Evolutionary conservation across 2,329 filamentous ascomycete species (phyloP).

Genomic region (Atkinsonella hypoxylon): DNA sequence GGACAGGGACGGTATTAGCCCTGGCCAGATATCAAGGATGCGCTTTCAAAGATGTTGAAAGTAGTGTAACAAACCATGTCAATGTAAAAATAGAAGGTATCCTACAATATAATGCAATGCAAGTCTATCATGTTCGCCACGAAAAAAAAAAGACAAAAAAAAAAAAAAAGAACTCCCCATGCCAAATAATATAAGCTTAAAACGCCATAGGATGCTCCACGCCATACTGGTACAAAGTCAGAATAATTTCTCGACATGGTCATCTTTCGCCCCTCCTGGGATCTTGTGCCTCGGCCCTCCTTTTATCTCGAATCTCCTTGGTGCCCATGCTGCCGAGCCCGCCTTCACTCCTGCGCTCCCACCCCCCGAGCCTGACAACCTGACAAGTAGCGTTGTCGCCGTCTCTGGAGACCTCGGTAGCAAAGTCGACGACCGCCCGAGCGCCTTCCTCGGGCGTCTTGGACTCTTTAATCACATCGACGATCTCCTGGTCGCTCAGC

Average conservation of each 20-base stretch:
- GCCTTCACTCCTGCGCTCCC: slow-evolving; percentile 67
- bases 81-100: not conserved
- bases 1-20: slow-evolving; percentile 19
- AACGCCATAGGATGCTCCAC: no score
- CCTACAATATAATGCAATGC: not conserved
- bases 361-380: slow-evolving; percentile 54
- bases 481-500: slow-evolving; percentile 84
- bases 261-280: slow-evolving; percentile 56
- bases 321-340: slow-evolving; percentile 82
- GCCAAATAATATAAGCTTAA: no score
- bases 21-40: not conserved
- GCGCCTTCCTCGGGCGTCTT: slow-evolving; percentile 80
- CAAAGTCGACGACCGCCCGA: slow-evolving; percentile 68
- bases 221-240: no score
- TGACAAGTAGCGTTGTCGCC: slow-evolving; percentile 61
- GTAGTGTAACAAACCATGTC: not conserved
- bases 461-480: slow-evolving; percentile 90
- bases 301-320: slow-evolving; percentile 79
- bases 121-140: not conserved
- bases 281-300: slow-evolving; percentile 68
- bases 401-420: slow-evolving; percentile 64
- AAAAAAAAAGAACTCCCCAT: not conserved
- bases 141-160: no score
- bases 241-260: not conserved
- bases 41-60: not conserved